These are phyloP conservation scores for Aschersonia sp. DNA, from an alignment of 2,329 filamentous ascomycete species.

Conservation along the genomic window DNA sequence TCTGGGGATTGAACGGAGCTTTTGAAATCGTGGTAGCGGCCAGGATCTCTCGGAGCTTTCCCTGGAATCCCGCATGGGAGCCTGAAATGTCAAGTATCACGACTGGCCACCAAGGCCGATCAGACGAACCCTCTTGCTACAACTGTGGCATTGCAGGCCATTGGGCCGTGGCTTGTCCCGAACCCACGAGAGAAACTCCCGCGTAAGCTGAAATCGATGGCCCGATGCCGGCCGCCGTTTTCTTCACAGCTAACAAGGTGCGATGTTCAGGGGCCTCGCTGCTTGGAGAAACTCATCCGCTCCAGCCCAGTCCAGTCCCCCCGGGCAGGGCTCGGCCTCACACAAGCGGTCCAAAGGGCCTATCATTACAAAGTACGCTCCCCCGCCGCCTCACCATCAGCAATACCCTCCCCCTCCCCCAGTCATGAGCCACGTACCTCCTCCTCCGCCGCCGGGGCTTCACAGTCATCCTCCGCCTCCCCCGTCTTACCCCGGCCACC, in stretches of 20 bases:
- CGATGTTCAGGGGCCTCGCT: slow-evolving; percentile 15
- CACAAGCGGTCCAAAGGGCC: slow-evolving; percentile 18
- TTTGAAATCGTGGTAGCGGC: background rate
- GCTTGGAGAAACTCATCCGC: slow-evolving; percentile 21
- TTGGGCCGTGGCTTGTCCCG: slow-evolving; percentile 38
- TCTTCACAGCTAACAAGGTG: slow-evolving; percentile 4
- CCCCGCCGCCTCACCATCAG: slow-evolving; percentile 7
- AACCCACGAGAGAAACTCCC: slow-evolving; percentile 30
- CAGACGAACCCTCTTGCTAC: slow-evolving; percentile 31
- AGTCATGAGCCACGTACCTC: slow-evolving; percentile 8
- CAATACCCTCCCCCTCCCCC: slow-evolving; percentile 1
- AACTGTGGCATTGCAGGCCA: slow-evolving; percentile 37
- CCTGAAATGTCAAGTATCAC: slow-evolving; percentile 16
- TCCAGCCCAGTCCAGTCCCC: slow-evolving; percentile 10
- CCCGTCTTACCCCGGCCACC: slow-evolving; percentile 10
- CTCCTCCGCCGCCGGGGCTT: slow-evolving; percentile 10
- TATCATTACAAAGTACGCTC: slow-evolving; percentile 21
- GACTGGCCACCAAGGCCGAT: slow-evolving; percentile 13
- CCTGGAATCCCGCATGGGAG: background rate
- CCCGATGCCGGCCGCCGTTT: background rate
- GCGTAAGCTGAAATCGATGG: slow-evolving; percentile 27
- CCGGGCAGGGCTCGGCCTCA: slow-evolving; percentile 13
- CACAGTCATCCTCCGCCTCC: slow-evolving; percentile 10
- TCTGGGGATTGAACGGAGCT: too few relatives aligned
- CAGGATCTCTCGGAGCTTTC: background rate